Evolutionary conservation across 2,329 filamentous ascomycete genomes (phyloP).

Genomic region (Pleomassaria siparia): DNA sequence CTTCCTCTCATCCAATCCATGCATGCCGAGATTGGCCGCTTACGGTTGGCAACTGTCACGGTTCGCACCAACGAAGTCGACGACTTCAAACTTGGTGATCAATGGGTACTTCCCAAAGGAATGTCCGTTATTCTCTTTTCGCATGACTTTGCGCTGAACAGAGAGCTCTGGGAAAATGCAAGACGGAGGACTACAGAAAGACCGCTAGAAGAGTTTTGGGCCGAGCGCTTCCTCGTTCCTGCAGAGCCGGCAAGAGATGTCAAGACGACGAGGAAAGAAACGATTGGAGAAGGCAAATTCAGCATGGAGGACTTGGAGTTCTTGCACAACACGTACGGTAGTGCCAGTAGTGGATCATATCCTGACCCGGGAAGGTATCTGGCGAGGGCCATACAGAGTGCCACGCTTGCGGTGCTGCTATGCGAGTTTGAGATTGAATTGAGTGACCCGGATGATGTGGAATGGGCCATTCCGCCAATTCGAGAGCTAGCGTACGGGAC

Average conservation of each 20-base stretch:
- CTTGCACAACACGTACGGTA: constrained; percentile 12
- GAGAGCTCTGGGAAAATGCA: constrained; percentile 22
- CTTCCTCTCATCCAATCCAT: constrained; percentile 28
- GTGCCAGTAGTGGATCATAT: too few relatives aligned
- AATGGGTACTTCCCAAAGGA: constrained; percentile 22
- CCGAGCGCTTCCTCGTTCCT: constrained; percentile 25
- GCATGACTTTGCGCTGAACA: constrained; percentile 27
- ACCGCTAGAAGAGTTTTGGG: constrained; percentile 31
- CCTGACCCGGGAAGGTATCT: constrained; percentile 17
- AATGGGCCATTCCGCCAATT: constrained; percentile 18
- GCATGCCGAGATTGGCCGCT: constrained; percentile 24
- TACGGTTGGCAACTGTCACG: constrained; percentile 19
- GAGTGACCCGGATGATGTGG: constrained; percentile 22
- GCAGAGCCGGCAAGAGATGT: constrained; percentile 6
- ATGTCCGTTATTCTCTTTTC: constrained; percentile 22
- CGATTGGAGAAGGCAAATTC: constrained; percentile 10
- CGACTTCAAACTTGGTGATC: constrained; percentile 22
- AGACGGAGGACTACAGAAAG: constrained; percentile 16
- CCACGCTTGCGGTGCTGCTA: constrained; percentile 25
- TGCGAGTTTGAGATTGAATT: constrained; percentile 30
- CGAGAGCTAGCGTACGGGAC: constrained; percentile 21
- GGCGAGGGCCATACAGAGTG: constrained; percentile 19
- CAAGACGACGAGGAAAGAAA: constrained; percentile 1
- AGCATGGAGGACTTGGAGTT: constrained; percentile 19
- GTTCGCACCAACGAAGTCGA: constrained; percentile 11